Evolutionary conservation across 148 eudicot genomes (phyloP), one percentile per base, ranked within the genome.

Genomic region (Limonium bicolor): DNA sequence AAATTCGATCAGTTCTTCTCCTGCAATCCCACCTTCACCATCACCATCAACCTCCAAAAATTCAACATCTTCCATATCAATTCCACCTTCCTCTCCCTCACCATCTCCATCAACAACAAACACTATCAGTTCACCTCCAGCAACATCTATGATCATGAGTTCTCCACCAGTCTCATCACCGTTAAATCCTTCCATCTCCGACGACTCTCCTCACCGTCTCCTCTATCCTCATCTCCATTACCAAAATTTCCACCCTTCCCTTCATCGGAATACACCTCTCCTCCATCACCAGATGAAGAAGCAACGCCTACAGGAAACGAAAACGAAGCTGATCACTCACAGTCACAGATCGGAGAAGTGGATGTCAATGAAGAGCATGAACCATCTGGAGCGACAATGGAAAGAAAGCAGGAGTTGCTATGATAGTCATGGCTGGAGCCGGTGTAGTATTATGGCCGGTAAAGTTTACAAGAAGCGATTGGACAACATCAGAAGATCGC

Each of bases 401-500:
- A 8, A 46, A 66, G 46, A 66, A 69, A 59, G 72, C 67, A 1
- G 80, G 70, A 0, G 29, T 63, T 11, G 70, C 43, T 3, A 0
- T 70, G 2, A 76, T 66, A 48, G 76, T 70, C 0, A 10, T 70
- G 10, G 51, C 56, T 2, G 64, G 33, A 3, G 69, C 28, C 3
- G 58, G 58, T 8, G 30, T 63, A 1, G 60, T 70, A 0, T 38
- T 0, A 3, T 60, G 5, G 76, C 48, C 4, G 72, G 51, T 0
- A 17, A 55, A 31, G 24, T 74, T 24, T 69, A 62, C 43, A 60
- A 50, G 70, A 74, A 74, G 46, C 59, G 76, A 17, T 58, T 42
- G 60, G 61, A 59, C 36, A 74, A 74, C 33, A 53, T 74, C 3
- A 64, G 35, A 32, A 51, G 80, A 32, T 43, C 76, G 16, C 57